These are phyloP conservation scores for Elongisporangium anandrum DNA, from an alignment of 352 stramenopile species.

Conservation along the genomic window DNA sequence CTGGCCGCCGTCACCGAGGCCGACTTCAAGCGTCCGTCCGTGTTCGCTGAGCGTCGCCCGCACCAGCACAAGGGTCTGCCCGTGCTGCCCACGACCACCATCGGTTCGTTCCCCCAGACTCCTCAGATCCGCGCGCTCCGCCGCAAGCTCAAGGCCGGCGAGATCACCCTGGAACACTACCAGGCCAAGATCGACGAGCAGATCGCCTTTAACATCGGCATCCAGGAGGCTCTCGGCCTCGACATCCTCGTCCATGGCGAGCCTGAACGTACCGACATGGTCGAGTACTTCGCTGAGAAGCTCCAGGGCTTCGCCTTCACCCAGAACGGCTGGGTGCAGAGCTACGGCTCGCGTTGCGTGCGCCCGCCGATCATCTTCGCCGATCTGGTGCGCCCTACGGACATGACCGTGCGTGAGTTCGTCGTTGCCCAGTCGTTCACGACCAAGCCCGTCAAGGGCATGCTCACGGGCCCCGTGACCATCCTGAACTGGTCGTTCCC, in stretches of 20 bases:
- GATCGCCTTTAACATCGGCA: constrained; percentile 89
- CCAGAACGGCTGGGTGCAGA: constrained; percentile 92
- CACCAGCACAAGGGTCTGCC: constrained; percentile 66
- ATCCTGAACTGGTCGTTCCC: constrained; percentile 96
- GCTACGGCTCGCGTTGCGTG: constrained; percentile 91
- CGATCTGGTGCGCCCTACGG: constrained; percentile 73
- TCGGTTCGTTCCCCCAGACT: constrained; percentile 94
- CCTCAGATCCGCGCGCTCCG: constrained; percentile 79
- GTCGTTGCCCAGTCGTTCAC: constrained; percentile 88
- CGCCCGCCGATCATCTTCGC: constrained; percentile 90
- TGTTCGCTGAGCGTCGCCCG: constrained; percentile 73
- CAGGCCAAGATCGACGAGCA: constrained; percentile 89
- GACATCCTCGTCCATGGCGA: constrained; percentile 94
- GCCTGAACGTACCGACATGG: constrained; percentile 93
- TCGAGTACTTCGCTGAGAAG: constrained; percentile 94
- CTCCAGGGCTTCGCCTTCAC: constrained; percentile 91
- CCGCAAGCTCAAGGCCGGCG: constrained; percentile 75
- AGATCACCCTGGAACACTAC: constrained; percentile 72
- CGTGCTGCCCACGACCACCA: constrained; percentile 90
- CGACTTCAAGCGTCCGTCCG: constrained; percentile 80
- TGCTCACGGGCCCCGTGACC: constrained; percentile 92
- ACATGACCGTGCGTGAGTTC: constrained; percentile 92
- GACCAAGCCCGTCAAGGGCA: constrained; percentile 91
- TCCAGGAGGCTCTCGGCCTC: constrained; percentile 89
- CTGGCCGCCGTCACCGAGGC: constrained; percentile 52